Evolutionary conservation across 495 filamentous ascomycete genomes (phyloP), one percentile per base, ranked within the genome.

Genomic region (Thozetella sp.): DNA sequence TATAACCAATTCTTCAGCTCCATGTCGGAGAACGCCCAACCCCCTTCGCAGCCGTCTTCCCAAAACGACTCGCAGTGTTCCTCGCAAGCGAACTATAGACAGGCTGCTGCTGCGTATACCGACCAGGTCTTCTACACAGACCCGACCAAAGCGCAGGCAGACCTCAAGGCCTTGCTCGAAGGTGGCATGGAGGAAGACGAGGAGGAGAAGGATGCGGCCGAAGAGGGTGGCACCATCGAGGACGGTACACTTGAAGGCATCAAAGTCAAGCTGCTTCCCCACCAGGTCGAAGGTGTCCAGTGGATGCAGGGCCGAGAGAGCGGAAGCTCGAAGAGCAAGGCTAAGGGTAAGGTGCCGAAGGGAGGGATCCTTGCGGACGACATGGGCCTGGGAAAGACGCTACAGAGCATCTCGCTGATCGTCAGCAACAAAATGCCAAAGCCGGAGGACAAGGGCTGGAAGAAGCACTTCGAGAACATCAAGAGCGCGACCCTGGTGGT

Each of bases 291-390:
- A 23, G 95, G 95, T 58, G 88, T 98, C 2, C 84, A 87, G 45
- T 99, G 96, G 92, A 96, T 99, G 91, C 88, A 80, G 55, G 88
- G 90, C 30, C 91, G 95, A 62, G 95, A 99, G 70, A 86, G 89
- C 12, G 92, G 93, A 2, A 82, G 83, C 2, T 83, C 86, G 26
- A 96, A 91, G 71, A 87, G 84, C 43, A 48, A 48, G 43, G n/a
- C 10, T n/a, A 48, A 48, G 58, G 92, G 91, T 2, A 87, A 88
- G 17, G 79, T 92, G 9, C 90, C 93, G 1, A 93, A 93, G 67
- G 91, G 91, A 45, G 91, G 91, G n/a, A 91, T 95, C 56, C 79
- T 95, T 12, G 91, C 91, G 2, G 91, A 95, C 67, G 91, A 95
- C 63, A 93, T 93, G 90, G 90, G 90, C 52, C 74, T 93, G 19